Percentiles rank a stretch among this genome's conserved stretches.
Conservation (phyloP, 345 rosid species). For the Hirschfeldia incana region DNA sequence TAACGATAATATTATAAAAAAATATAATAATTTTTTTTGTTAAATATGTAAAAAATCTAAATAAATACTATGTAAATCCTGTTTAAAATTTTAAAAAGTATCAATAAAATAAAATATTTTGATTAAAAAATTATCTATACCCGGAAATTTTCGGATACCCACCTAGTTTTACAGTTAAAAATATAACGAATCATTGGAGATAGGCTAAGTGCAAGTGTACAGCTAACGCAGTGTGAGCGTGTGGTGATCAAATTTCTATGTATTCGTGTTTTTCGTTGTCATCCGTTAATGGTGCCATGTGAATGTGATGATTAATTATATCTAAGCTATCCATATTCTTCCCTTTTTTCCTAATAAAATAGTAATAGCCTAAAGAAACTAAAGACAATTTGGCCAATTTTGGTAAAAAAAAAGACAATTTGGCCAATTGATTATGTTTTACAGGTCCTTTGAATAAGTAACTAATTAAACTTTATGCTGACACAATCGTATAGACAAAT, state of each 20-base stretch:
- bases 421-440: slow-evolving; percentile 32
- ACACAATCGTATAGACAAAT: slow-evolving; percentile 42
- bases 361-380: background rate
- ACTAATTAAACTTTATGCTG: slow-evolving; percentile 33
- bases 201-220: too few species aligned
- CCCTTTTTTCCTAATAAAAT: slow-evolving; percentile 13
- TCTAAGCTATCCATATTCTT: slow-evolving; percentile 25
- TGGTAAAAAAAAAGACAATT: slow-evolving; percentile 16
- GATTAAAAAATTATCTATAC: too few species aligned
- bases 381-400: slow-evolving; percentile 16
- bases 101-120: too few species aligned
- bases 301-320: slow-evolving; percentile 26
- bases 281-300: slow-evolving; percentile 34
- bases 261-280: slow-evolving; percentile 31
- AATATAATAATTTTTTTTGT: too few species aligned
- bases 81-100: too few species aligned
- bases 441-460: slow-evolving; percentile 24
- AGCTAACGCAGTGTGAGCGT: background rate
- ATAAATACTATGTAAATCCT: too few species aligned
- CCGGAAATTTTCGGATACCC: too few species aligned
- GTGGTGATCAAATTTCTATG: slow-evolving; percentile 37
- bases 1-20: too few species aligned
- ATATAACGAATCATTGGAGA: too few species aligned
- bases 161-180: too few species aligned
- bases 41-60: too few species aligned